Percentiles rank a stretch among this genome's conserved stretches.
These are phyloP conservation scores for Syzygium jambos DNA, from an alignment of 345 rosid genomes.

Conservation along the genomic window DNA sequence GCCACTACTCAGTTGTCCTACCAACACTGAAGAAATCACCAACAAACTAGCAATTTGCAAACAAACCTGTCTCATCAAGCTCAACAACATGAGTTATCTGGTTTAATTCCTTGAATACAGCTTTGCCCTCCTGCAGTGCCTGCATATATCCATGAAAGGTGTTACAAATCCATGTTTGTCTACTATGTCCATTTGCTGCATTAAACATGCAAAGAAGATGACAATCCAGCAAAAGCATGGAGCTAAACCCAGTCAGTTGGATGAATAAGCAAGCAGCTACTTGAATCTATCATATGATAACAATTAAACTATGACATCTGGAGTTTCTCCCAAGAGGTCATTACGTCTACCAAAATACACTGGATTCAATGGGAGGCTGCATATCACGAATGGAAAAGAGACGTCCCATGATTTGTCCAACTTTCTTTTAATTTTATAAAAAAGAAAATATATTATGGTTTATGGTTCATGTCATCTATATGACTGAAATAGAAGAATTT, in stretches of 20 bases:
- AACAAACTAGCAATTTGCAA: conserved; percentile 1
- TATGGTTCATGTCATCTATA: background rate
- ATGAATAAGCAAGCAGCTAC: background rate
- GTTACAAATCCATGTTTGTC: background rate
- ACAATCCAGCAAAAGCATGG: background rate
- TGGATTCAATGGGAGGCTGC: background rate
- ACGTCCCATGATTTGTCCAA: background rate
- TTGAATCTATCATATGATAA: background rate
- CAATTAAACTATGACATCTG: background rate
- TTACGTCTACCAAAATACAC: background rate
- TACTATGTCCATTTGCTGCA: background rate
- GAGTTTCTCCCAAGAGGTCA: background rate
- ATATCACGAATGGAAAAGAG: background rate
- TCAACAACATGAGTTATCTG: conserved; percentile 66
- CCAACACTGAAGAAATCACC: background rate
- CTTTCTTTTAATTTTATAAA: background rate
- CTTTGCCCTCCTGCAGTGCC: conserved; percentile 77
- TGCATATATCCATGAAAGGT: conserved; percentile 15
- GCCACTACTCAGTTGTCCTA: background rate
- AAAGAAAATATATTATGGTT: background rate
- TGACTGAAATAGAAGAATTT: background rate
- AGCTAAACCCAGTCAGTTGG: background rate
- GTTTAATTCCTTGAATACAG: conserved; percentile 68
- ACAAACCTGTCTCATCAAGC: conserved; percentile 77
- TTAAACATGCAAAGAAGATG: background rate